Evolutionary conservation across 2,329 filamentous ascomycete species (phyloP).

Genomic region (Fusarium sp.): DNA sequence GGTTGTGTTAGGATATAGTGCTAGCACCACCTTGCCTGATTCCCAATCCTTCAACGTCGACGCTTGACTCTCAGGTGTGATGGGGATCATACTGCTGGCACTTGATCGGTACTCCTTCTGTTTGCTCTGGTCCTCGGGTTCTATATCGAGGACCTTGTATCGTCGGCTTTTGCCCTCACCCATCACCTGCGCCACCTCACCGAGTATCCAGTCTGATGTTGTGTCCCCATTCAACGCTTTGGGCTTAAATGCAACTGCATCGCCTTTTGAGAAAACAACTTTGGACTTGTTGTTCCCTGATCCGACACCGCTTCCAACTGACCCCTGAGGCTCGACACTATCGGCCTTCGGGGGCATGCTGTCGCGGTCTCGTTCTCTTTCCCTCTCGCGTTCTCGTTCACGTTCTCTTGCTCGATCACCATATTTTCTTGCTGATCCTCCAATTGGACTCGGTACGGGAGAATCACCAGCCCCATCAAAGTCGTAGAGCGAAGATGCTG

Average conservation of each 20-base stretch:
- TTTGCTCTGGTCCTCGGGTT: slow-evolving; percentile 76
- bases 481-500: slow-evolving; percentile 54
- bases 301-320: slow-evolving; percentile 48
- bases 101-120: slow-evolving; percentile 76
- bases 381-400: slow-evolving; percentile 50
- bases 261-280: slow-evolving; percentile 68
- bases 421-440: slow-evolving; percentile 49
- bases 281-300: slow-evolving; percentile 55
- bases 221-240: slow-evolving; percentile 61
- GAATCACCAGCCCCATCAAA: slow-evolving; percentile 59
- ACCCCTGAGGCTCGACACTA: slow-evolving; percentile 64
- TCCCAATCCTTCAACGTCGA: slow-evolving; percentile 69
- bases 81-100: slow-evolving; percentile 80
- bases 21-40: slow-evolving; percentile 77
- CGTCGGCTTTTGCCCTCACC: slow-evolving; percentile 81
- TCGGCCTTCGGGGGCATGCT: slow-evolving; percentile 65
- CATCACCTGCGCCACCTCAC: slow-evolving; percentile 78
- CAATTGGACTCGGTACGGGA: slow-evolving; percentile 57
- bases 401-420: slow-evolving; percentile 53
- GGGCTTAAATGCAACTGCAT: slow-evolving; percentile 74
- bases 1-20: slow-evolving; percentile 84
- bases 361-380: slow-evolving; percentile 43
- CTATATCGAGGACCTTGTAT: slow-evolving; percentile 83
- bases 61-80: slow-evolving; percentile 65
- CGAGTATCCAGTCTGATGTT: slow-evolving; percentile 75